These are phyloP conservation scores for Suillus subaureus DNA, from an alignment of 768 basidiomycete genomes.

Conservation along the genomic window DNA sequence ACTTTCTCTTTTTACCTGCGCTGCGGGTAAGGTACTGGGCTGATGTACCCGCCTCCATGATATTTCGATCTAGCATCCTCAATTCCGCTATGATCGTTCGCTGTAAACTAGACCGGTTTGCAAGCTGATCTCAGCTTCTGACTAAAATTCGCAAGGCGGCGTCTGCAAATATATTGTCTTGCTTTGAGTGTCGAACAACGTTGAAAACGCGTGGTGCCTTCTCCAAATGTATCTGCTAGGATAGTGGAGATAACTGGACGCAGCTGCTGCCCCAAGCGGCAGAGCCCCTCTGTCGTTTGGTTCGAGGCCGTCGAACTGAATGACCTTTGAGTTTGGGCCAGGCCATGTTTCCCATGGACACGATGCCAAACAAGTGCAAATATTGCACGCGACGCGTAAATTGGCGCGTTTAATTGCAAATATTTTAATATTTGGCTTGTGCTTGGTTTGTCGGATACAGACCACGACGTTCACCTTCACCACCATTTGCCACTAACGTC, in stretches of 20 bases:
- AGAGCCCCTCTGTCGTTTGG: not conserved
- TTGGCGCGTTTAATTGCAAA: conserved; percentile 38
- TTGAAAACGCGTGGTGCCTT: not conserved
- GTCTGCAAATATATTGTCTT: conserved; percentile 4
- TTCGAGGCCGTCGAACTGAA: not conserved
- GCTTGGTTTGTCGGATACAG: conserved; percentile 17
- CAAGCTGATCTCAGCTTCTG: not conserved
- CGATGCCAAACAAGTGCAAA: conserved; percentile 28
- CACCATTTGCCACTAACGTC: conserved; percentile 16
- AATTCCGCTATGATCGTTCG: not conserved
- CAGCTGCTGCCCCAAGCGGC: not conserved
- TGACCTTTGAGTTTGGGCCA: not conserved
- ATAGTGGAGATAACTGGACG: not conserved
- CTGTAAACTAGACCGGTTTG: conserved; percentile 4
- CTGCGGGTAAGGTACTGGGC: not conserved
- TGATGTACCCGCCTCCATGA: not conserved
- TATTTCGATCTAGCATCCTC: not conserved
- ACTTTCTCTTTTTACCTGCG: not conserved
- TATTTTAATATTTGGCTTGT: conserved; percentile 31
- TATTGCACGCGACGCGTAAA: conserved; percentile 44
- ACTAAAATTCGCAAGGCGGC: conserved; percentile 4
- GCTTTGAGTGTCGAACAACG: not conserved
- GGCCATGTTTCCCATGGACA: not conserved
- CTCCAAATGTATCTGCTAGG: conserved; percentile 1
- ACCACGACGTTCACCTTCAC: conserved; percentile 19